Base-by-base conservation (phyloP, 805 yeast species). In the Metschnikowia drakensbergensis region DNA sequence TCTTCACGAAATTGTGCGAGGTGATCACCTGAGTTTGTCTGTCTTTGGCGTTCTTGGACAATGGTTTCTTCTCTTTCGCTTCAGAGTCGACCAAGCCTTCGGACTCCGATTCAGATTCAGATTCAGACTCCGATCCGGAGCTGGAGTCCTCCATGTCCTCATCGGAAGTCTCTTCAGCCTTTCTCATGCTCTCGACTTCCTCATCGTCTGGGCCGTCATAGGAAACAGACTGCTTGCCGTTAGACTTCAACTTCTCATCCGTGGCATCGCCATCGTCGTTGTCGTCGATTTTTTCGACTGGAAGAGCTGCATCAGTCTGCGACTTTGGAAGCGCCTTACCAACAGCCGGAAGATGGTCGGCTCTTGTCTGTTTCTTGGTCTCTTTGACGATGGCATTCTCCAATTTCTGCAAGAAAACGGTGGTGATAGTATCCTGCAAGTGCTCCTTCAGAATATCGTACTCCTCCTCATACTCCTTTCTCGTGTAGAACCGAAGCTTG, bases 131-230 rank as follows among this genome's bases (percentile, higher is more conserved):
- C 7, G 62, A 58, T n/a, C 61, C 58, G 8, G 67, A 58, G 37
- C 53, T 59, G 9, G 51, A 47, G 26, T 46, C 53, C 6, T 64
- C 63, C 59, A 75, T 79, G 46, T 80, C 85, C 58, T 84, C 94
- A 54, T 82, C 89, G 50, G 84, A 82, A 36, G 91, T 82, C 58
- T 84, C 80, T 66, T 86, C 92, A 44, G 87, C 96, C 60, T 78
- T 79, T 68, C 83, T 83, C 91, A 88, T 87, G 45, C 88, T 87
- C 65, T 89, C 97, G 52, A 88, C 74, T 63, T 91, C 97, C 29
- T 89, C 98, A 54, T 91, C 97, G 69, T 91, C 98, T 31, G 97
- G 96, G 11, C 82, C 96, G 54, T 91, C 98, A 59, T 89, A 89
- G 1, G 97, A 89, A 35, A 87, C 92, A 13, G 96, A 83, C 70